phyloP scores from a whole-genome alignment of 371 early-diverging fungal species.

The Blakeslea trispora region DNA sequence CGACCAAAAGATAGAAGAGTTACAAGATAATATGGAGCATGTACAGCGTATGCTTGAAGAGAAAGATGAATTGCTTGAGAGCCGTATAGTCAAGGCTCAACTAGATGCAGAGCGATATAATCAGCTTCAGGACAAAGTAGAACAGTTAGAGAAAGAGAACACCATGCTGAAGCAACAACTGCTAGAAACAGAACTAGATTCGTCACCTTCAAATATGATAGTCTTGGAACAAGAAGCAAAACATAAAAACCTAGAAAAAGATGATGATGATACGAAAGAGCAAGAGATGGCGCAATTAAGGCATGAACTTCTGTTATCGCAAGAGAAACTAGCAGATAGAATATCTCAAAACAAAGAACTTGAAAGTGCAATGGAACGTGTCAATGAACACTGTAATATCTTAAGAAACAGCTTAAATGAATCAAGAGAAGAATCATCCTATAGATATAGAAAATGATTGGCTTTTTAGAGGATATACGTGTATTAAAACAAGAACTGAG shows the following conservation, averaged over 20 bases:
- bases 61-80: slow-evolving; percentile 2
- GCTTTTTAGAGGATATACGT: slow-evolving; percentile 10
- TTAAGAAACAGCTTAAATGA: slow-evolving; percentile 7
- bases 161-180: not conserved
- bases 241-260: not conserved
- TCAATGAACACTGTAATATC: slow-evolving; percentile 11
- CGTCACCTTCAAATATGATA: not conserved
- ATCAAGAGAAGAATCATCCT: slow-evolving; percentile 14
- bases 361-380: slow-evolving; percentile 13
- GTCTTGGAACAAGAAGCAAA: not conserved
- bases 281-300: not conserved
- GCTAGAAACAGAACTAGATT: not conserved
- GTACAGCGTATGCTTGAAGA: slow-evolving; percentile 4
- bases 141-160: slow-evolving; percentile 8
- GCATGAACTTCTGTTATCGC: slow-evolving; percentile 8
- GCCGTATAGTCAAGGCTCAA: not conserved
- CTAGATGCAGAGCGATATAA: not conserved
- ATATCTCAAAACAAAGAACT: slow-evolving; percentile 18
- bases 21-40: not conserved
- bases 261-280: slow-evolving; percentile 4
- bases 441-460: slow-evolving; percentile 6
- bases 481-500: slow-evolving; percentile 2
- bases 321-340: slow-evolving; percentile 13
- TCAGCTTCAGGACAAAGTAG: slow-evolving; percentile 1
- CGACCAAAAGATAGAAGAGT: slow-evolving; percentile 2